Evolutionary conservation across 2,329 filamentous ascomycete genomes (phyloP), one percentile per base, ranked within the genome.

Genomic region (Zelopaecilomyces penicillatus): DNA sequence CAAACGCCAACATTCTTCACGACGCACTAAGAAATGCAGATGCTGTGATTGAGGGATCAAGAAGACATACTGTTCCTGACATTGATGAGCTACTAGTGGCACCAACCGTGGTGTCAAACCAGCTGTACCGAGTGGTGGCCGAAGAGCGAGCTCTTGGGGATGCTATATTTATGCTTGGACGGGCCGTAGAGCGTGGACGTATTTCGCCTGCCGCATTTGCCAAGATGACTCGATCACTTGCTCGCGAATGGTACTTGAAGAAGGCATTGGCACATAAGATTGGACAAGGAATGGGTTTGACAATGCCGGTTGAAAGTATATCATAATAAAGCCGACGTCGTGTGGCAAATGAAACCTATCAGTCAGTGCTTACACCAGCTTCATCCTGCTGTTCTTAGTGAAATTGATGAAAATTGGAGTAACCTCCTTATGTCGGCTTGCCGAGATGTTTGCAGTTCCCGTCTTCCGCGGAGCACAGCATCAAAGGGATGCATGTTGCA

Each of bases 21-120:
- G 82, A 84, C 35, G 83, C 85, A 3, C 79, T 97, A 42, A 74
- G 76, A 30, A 82, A 85, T 49, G 91, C 91, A 3, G 90, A 96
- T 59, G 70, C 69, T 5, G 81, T 90, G 8, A 87, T 96, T 51
- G 76, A 80, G 36, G 77, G 80, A 42, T 86, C 86, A n/a, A 75
- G 80, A 45, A 72, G 72, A 11, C 80, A 86, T 40, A 74, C 75
- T 35, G 75, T 82, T 1, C 89, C 90, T 0, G 79, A 83, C 39
- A 84, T 97, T 40, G 93, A 98, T 61, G 89, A 95, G 48, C 75
- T 97, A 31, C 73, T 98, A 3, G 87, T 96, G n/a, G 88, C 90
- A 3, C 89, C 91, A 1, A 96, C 88, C 0, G 84, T 96, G 2
- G 93, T 96, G 4, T 87, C 86, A 0, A 90, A 91, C 52, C 93